Evolutionary conservation across 1,284 basidiomycete species (phyloP), one percentile per base, ranked within the genome.

Genomic region (Sanghuangporus weigelae): DNA sequence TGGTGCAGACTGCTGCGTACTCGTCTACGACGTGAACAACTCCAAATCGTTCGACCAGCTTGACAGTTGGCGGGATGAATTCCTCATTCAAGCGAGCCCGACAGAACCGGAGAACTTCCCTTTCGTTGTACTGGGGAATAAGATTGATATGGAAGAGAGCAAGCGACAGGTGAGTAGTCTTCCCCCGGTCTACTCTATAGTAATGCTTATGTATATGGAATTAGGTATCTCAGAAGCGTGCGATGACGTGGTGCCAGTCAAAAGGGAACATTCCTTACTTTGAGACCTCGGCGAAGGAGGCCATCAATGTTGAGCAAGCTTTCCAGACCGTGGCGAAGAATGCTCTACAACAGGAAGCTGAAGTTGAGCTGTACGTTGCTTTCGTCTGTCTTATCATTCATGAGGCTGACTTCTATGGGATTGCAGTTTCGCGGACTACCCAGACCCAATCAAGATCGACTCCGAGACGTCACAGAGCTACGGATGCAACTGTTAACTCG

Each of bases 261-360:
- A 99, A 99, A 80, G 97, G 97, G 72, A 98, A 98, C 78, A 98
- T 99, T 70, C 97, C 97, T 14, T 99, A 99, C 78, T 99, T 99
- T 77, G 97, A 99, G 81, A 99, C 97, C 1, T 98, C 96, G 10
- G 97, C 97, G 50, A 99, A 99, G 80, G 97, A 99, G 77, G 96
- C 97, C 19, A 98, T 99, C 83, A 99, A 99, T 71, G 96, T 99
- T 63, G 97, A 99, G 76, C 96, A 98, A 77, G 97, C 97, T 4
- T 99, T 99, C 89, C 96, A 98, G 77, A 98, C 96, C 2, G 96
- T 98, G 67, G 96, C 96, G 16, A 96, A 96, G 88, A 98, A 98
- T 73, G 97, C 97, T 3, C 79, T 99, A 68, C 93, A 95, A 74
- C 96, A 98, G 79, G 97, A 98, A 76, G 90, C 92, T 60, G 96